Evolutionary conservation across 1,284 basidiomycete genomes (phyloP).

Genomic region (Ustilago xerochloae): DNA sequence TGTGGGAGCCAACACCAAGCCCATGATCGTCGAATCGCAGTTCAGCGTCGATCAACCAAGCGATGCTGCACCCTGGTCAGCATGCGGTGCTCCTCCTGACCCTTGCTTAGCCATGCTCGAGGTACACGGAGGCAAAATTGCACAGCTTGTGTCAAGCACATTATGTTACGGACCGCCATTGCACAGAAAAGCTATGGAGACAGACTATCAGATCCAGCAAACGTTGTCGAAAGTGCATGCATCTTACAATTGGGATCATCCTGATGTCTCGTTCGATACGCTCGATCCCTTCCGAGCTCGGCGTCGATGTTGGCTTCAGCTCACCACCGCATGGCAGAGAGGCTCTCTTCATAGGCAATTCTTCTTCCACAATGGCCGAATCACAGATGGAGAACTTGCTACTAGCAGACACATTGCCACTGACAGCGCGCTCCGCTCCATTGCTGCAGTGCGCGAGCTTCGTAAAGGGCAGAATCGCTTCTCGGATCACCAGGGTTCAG

Average conservation of each 20-base stretch:
- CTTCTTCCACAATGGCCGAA: constrained; percentile 50
- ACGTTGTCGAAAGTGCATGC: constrained; percentile 23
- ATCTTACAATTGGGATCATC: constrained; percentile 26
- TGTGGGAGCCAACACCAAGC: constrained; percentile 43
- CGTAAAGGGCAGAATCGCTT: constrained; percentile 36
- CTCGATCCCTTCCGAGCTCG: constrained; percentile 38
- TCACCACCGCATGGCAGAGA: constrained; percentile 44
- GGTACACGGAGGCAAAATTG: constrained; percentile 38
- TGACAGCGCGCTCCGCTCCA: constrained; percentile 33
- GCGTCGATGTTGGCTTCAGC: constrained; percentile 38
- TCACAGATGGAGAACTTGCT: constrained; percentile 47
- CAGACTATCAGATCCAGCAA: constrained; percentile 27
- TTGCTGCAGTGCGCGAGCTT: constrained; percentile 28
- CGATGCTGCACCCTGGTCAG: constrained; percentile 34
- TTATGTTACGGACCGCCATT: constrained; percentile 41
- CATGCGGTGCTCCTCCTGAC: constrained; percentile 35
- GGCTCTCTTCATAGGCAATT: constrained; percentile 37
- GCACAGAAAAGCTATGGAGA: constrained; percentile 49
- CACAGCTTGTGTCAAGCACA: constrained; percentile 37
- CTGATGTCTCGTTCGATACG: constrained; percentile 34
- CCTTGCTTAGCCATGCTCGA: constrained; percentile 30
- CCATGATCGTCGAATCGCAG: constrained; percentile 45
- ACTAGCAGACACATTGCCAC: constrained; percentile 43
- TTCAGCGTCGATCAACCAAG: constrained; percentile 51
- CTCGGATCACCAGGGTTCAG: constrained; percentile 36